Evolutionary conservation across 176 grass and related monocot species (phyloP).

Genomic region (Triticum monococcum): DNA sequence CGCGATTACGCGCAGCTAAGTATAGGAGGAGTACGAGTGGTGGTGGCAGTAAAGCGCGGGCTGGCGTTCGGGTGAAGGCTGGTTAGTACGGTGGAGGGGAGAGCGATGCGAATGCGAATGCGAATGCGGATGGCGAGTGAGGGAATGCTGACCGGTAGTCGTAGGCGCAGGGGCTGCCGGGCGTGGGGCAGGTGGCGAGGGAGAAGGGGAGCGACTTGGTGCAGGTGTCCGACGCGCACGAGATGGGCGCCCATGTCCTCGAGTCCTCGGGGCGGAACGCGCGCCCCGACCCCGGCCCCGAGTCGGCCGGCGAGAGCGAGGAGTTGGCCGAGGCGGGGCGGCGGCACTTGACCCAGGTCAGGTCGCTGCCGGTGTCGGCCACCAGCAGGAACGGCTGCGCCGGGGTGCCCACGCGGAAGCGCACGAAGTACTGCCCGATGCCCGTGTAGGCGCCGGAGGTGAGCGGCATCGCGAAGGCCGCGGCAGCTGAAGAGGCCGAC

Average conservation of each 20-base stretch:
- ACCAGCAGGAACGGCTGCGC: constrained; percentile 79
- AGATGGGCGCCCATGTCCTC: constrained; percentile 49
- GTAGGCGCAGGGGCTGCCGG: constrained; percentile 62
- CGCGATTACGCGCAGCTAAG: constrained; percentile 1
- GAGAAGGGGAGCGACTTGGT: constrained; percentile 58
- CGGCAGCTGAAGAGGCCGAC: neutral
- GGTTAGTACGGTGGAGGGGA: neutral
- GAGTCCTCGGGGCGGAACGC: constrained; percentile 47
- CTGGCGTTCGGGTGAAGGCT: constrained; percentile 1
- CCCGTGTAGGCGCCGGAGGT: constrained; percentile 73
- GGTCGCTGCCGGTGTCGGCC: constrained; percentile 95
- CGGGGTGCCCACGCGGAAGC: constrained; percentile 82
- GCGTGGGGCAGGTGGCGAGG: constrained; percentile 55
- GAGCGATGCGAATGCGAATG: neutral
- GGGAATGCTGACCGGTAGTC: constrained; percentile 59
- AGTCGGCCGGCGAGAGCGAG: neutral
- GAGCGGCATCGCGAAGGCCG: constrained; percentile 76
- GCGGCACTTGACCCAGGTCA: constrained; percentile 93
- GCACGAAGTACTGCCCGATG: constrained; percentile 79
- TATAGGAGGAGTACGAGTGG: neutral
- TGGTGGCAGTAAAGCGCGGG: neutral
- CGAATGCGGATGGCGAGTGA: neutral
- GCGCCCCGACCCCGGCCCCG: neutral
- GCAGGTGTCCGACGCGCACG: constrained; percentile 68
- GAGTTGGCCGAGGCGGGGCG: neutral